These are phyloP conservation scores for Eragrostis nindensis DNA, from an alignment of 176 grass and related monocot species.

Conservation along the genomic window DNA sequence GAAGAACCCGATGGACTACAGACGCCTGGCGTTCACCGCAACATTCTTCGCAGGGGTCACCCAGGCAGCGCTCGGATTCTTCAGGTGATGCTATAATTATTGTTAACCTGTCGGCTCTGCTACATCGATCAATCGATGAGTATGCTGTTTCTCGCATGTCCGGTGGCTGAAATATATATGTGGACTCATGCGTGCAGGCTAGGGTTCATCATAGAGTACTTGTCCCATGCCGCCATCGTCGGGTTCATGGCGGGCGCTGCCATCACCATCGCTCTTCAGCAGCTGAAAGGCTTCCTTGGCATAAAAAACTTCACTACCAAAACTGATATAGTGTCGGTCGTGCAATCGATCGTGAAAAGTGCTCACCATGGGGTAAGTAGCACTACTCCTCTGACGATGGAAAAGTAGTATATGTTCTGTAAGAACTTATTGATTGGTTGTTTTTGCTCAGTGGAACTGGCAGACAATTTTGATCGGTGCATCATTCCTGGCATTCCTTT, in stretches of 20 bases:
- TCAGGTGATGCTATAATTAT: constrained; percentile 46
- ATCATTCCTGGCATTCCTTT: constrained; percentile 74
- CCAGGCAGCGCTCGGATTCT: constrained; percentile 65
- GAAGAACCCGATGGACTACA: constrained; percentile 51
- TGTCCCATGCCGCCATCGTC: constrained; percentile 87
- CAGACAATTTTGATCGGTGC: constrained; percentile 76
- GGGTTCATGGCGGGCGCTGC: constrained; percentile 93
- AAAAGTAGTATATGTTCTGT: neutral
- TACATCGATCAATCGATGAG: neutral
- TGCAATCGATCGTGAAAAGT: constrained; percentile 72
- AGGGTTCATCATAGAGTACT: constrained; percentile 84
- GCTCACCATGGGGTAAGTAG: constrained; percentile 75
- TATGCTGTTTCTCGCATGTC: neutral
- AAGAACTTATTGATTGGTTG: neutral
- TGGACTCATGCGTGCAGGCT: constrained; percentile 49
- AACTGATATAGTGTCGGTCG: constrained; percentile 71
- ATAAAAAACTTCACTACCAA: constrained; percentile 73
- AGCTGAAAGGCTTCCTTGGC: constrained; percentile 90
- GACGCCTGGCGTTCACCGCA: constrained; percentile 65
- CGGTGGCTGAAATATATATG: neutral
- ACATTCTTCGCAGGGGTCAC: constrained; percentile 81
- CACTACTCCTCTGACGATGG: neutral
- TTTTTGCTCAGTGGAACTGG: constrained; percentile 81
- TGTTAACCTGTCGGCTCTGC: neutral
- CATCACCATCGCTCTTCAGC: constrained; percentile 88